These are phyloP conservation scores for Thelonectria discophora DNA, from an alignment of 2,329 filamentous ascomycete species.

Conservation along the genomic window DNA sequence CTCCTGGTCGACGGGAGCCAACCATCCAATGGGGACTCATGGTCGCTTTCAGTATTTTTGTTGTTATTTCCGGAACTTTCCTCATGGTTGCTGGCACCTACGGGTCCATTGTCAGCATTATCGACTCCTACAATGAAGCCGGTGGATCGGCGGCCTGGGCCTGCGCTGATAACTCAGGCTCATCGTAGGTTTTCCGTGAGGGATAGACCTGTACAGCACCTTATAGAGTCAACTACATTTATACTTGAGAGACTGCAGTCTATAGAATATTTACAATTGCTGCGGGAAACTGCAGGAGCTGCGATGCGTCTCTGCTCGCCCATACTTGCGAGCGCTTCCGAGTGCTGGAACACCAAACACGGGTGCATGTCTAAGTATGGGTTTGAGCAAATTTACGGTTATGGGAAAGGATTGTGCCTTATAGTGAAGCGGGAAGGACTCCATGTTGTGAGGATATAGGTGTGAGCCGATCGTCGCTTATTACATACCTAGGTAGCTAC, in stretches of 20 bases:
- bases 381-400: no score
- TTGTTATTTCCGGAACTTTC: conserved; percentile 8
- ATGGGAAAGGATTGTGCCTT: no score
- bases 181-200: not conserved
- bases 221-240: not conserved
- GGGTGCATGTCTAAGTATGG: no score
- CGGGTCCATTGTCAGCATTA: conserved; percentile 12
- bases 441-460: no score
- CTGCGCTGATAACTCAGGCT: conserved; percentile 15
- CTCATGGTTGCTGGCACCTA: conserved; percentile 18
- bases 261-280: no score
- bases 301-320: no score
- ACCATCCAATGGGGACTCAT: not conserved
- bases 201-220: not conserved
- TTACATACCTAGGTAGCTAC: no score
- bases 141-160: conserved; percentile 1
- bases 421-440: no score
- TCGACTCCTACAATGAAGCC: not conserved
- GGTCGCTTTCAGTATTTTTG: conserved; percentile 9
- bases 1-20: not conserved
- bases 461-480: no score
- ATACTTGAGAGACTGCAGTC: not conserved
- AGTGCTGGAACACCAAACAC: no score
- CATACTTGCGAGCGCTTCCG: no score
- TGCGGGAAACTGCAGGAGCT: no score